These are phyloP conservation scores for Cnidoscolus chayamansa DNA, from an alignment of 441 rosid genomes.

Conservation along the genomic window DNA sequence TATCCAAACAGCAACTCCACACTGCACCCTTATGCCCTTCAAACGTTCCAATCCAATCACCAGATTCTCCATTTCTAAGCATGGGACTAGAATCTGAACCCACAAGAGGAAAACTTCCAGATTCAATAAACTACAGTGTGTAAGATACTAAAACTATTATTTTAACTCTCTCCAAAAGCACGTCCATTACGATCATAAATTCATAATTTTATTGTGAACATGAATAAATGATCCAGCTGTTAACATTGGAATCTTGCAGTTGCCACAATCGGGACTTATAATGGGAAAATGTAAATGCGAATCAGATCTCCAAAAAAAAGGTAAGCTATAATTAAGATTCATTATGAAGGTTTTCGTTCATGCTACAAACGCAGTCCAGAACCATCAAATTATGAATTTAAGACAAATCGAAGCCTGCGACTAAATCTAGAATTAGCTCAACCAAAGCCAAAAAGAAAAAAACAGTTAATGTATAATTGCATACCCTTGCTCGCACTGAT, in stretches of 20 bases:
- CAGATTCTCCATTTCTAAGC: constrained; percentile 97
- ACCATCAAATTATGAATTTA: not conserved
- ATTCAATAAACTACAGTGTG: not conserved
- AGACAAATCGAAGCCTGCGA: not conserved
- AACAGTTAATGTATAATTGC: not conserved
- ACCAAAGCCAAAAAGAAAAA: not conserved
- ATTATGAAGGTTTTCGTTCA: not conserved
- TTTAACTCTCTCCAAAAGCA: not conserved
- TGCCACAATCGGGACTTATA: not conserved
- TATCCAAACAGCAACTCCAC: constrained; percentile 92
- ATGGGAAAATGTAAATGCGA: not conserved
- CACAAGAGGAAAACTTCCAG: not conserved
- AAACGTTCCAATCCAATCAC: constrained; percentile 97
- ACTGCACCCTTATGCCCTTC: constrained; percentile 98
- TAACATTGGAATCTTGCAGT: not conserved
- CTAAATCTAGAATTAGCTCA: not conserved
- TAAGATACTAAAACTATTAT: not conserved
- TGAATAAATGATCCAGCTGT: not conserved
- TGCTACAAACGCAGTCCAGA: not conserved
- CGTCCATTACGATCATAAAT: not conserved
- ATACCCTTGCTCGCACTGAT: constrained; percentile 95
- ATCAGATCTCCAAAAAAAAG: no score
- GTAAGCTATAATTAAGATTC: no score
- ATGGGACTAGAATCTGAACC: constrained; percentile 75
- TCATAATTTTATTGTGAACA: not conserved